Evolutionary conservation across 306 rosid genomes (phyloP).

Genomic region (Elaeagnus macrophylla): DNA sequence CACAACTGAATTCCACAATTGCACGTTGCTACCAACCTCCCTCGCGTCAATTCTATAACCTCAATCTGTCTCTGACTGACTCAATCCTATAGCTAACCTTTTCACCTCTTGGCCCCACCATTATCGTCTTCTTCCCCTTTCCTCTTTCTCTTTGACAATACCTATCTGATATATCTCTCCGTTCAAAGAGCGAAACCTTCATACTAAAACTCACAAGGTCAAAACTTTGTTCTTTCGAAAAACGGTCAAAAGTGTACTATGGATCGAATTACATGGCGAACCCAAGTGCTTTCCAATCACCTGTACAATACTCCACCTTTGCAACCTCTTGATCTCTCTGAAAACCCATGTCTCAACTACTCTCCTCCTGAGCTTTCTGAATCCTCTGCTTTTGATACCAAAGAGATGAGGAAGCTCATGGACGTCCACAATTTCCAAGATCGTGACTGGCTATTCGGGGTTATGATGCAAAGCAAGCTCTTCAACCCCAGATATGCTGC

Average conservation of each 20-base stretch:
- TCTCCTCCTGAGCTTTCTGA: constrained; percentile 43
- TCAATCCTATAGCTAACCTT: too few relatives aligned
- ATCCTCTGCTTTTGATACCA: constrained; percentile 26
- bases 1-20: too few relatives aligned
- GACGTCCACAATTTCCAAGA: constrained; percentile 66
- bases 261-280: constrained; percentile 46
- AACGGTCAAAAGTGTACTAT: too few relatives aligned
- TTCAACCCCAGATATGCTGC: constrained; percentile 47
- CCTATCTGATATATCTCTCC: too few relatives aligned
- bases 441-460: constrained; percentile 62
- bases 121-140: too few relatives aligned
- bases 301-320: constrained; percentile 17
- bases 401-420: constrained; percentile 53
- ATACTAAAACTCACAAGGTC: neutral
- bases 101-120: too few relatives aligned
- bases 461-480: constrained; percentile 53
- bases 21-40: too few relatives aligned
- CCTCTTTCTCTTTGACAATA: too few relatives aligned
- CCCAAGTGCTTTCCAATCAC: constrained; percentile 31
- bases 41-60: too few relatives aligned
- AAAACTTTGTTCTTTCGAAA: too few relatives aligned
- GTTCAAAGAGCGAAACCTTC: neutral
- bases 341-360: constrained; percentile 32
- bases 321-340: constrained; percentile 9
- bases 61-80: too few relatives aligned